A percentile compares a stretch with the other conserved stretches of the same genome.
phyloP scores from a whole-genome alignment of 441 rosid genomes.

The Adansonia rubrostipa region DNA sequence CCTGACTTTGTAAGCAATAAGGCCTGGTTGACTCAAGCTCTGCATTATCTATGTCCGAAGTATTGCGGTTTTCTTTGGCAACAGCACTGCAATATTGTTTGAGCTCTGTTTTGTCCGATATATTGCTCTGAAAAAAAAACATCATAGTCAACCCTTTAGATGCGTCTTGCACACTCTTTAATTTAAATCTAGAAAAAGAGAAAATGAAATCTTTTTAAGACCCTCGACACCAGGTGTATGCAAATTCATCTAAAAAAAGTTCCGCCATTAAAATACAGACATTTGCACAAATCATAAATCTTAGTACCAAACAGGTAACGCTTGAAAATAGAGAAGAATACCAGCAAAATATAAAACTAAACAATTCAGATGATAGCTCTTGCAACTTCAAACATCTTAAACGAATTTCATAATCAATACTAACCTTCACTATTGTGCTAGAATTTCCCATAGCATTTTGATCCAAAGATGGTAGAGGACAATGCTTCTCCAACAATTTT shows the following conservation, averaged over 20 bases:
- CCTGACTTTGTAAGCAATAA: slow-evolving; percentile 68
- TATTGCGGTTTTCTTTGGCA: slow-evolving; percentile 29
- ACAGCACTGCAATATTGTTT: slow-evolving; percentile 32
- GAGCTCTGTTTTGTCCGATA: slow-evolving; percentile 20
- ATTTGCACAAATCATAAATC: background rate
- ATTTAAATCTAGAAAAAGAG: background rate
- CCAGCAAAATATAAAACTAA: background rate
- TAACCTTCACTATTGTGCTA: slow-evolving; percentile 49
- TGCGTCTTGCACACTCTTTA: slow-evolving; percentile 4
- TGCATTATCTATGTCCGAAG: slow-evolving; percentile 27
- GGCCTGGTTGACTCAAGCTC: slow-evolving; percentile 43
- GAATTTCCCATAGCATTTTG: slow-evolving; percentile 35
- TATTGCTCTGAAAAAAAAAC: slow-evolving; percentile 43
- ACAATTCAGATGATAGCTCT: slow-evolving; percentile 15
- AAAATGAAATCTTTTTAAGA: background rate
- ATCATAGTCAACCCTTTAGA: background rate
- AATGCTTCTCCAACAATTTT: slow-evolving; percentile 72
- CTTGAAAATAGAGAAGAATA: slow-evolving; percentile 8
- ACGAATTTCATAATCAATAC: slow-evolving; percentile 24
- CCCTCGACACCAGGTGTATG: background rate
- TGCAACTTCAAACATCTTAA: slow-evolving; percentile 5
- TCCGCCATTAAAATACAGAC: background rate
- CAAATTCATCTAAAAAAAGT: background rate
- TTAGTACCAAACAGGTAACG: background rate
- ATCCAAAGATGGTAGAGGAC: slow-evolving; percentile 45